phyloP scores from a whole-genome alignment of 2,329 filamentous ascomycete genomes.

The Sporothrix variecibatus region DNA sequence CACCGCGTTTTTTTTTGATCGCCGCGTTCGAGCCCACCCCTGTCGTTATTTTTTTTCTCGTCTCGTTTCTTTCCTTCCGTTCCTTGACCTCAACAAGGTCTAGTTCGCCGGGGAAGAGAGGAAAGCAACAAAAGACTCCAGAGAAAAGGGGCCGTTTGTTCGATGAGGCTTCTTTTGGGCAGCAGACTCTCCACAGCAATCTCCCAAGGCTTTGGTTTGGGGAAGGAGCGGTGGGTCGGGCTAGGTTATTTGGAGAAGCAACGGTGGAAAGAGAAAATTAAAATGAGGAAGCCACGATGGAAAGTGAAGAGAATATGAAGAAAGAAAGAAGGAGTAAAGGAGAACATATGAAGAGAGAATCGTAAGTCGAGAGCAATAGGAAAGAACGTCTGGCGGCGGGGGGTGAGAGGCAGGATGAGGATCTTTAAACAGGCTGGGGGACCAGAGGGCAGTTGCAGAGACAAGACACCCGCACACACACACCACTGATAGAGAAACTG shows the following conservation, averaged over 20 bases:
- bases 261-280: neutral
- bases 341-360: neutral
- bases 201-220: conserved; percentile 17
- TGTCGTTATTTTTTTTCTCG: neutral
- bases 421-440: conserved; percentile 21
- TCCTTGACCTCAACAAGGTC: neutral
- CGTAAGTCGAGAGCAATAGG: neutral
- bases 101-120: neutral
- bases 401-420: conserved; percentile 16
- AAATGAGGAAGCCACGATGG: conserved; percentile 12
- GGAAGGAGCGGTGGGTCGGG: conserved; percentile 10
- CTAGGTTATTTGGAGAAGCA: conserved; percentile 8
- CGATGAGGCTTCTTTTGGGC: conserved; percentile 21
- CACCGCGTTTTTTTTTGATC: conserved; percentile 13
- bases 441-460: neutral
- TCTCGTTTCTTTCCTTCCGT: neutral
- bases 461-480: neutral
- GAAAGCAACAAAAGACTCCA: neutral
- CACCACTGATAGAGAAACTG: neutral
- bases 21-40: conserved; percentile 12
- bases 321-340: neutral
- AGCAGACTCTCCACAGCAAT: conserved; percentile 18
- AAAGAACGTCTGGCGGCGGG: conserved; percentile 10
- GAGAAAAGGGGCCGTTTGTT: conserved; percentile 8
- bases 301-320: neutral